Percentiles rank a stretch among this genome's conserved stretches.
Conservation (phyloP, 2,329 filamentous ascomycete species). For the Fusarium austroafricanum region DNA sequence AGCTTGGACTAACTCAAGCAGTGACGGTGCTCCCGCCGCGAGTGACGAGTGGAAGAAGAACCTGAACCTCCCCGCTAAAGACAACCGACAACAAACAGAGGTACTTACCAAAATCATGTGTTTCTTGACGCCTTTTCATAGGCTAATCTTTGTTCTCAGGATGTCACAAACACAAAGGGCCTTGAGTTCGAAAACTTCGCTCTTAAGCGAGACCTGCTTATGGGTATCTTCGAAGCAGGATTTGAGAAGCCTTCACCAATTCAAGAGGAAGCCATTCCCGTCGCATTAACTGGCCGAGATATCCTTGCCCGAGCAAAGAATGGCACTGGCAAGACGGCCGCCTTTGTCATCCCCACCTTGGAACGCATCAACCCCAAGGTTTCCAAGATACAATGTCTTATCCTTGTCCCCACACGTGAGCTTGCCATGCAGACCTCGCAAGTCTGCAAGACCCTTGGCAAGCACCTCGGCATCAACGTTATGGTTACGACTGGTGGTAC, state of each 20-base stretch:
- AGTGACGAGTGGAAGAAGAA: conserved; percentile 78
- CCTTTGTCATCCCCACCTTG: conserved; percentile 94
- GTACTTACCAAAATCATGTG: conserved; percentile 54
- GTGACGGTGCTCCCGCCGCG: conserved; percentile 60
- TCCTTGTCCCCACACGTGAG: conserved; percentile 96
- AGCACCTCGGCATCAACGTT: conserved; percentile 96
- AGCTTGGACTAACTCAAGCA: conserved; percentile 54
- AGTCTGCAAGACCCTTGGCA: conserved; percentile 98
- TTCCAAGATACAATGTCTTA: conserved; percentile 94
- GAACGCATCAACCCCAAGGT: conserved; percentile 97
- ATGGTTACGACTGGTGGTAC: conserved; percentile 99
- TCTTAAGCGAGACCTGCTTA: conserved; percentile 93
- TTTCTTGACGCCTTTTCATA: conserved; percentile 16
- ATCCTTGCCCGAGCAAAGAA: conserved; percentile 98
- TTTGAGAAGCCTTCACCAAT: conserved; percentile 99
- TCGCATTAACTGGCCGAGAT: conserved; percentile 93
- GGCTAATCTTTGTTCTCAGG: conserved; percentile 62
- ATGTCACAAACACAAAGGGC: conserved; percentile 98
- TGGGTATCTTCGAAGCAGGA: conserved; percentile 99
- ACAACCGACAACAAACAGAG: conserved; percentile 84
- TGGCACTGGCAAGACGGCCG: conserved; percentile 97
- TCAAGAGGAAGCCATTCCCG: conserved; percentile 98
- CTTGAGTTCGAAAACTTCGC: conserved; percentile 98
- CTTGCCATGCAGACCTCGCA: conserved; percentile 98
- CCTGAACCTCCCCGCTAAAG: conserved; percentile 78